Evolutionary conservation across 2,329 filamentous ascomycete species (phyloP), one percentile per base, ranked within the genome.

Genomic region (Emydomyces testavorans): DNA sequence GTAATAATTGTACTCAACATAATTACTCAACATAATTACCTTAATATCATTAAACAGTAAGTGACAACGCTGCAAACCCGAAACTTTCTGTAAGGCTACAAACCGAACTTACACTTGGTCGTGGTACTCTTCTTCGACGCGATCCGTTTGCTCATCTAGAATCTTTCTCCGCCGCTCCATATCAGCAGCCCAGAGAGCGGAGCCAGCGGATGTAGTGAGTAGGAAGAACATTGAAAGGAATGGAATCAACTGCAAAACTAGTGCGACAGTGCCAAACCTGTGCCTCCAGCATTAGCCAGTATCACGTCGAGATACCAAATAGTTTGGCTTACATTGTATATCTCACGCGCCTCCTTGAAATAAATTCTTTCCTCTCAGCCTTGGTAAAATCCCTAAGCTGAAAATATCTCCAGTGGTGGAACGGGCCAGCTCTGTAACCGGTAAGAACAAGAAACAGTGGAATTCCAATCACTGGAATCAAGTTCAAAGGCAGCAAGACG

Each of bases 181-280:
- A 54, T 82, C 79, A 1, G 81, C 81, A 1, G 80, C 85, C 89
- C 90, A 96, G 29, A 96, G 69, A 1, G 87, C 90, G 36, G 85
- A 82, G 1, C 90, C 92, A 16, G 80, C 79, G 1, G 89, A 83
- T 2, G 85, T 88, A 0, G 90, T 95, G 55, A 98, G 69, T 32
- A 96, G 73, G 63, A 96, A 95, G 61, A 96, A 80, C 74, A 98
- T 93, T n/a, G 85, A 93, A 41, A 95, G 66, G 10, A 90, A 75
- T 1, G 92, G 92, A 6, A 95, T 74, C n/a, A 96, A 75, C 67
- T 95, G 86, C 23, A 96, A 67, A 5, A 87, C 64, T 69, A 95
- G 78, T 42, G 88, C 85, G 3, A 92, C 74, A 0, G 84, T 86
- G 13, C 92, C 92, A 60, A 96, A 95, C 60, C 75, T 78, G 50